Base-by-base conservation (phyloP, 495 filamentous ascomycete genomes). In the Endocarpon pusillum region DNA sequence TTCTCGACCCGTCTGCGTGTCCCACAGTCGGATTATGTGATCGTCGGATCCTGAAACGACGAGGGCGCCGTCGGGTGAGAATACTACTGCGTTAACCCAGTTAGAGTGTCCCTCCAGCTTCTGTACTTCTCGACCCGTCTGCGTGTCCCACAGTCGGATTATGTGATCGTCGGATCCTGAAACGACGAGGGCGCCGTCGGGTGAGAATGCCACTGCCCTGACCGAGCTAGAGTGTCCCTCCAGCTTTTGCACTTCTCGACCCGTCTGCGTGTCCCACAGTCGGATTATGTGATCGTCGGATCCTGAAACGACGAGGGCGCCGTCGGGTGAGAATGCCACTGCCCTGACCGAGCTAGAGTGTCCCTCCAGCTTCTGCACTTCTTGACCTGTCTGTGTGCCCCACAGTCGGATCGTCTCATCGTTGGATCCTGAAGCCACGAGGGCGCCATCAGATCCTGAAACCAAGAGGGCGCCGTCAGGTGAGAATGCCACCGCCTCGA, bases 1-100 rank as follows among this genome's bases (percentile, higher is more conserved):
- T n/a, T n/a, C n/a, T n/a, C n/a, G n/a, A n/a, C 53, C 51, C 1
- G 38, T 46, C 11, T 27, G 28, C 8, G 44, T 8, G 36, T 52
- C 44, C 56, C 59, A 62, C 38, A 60, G 35, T 34, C 53, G 48
- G 14, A 53, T 36, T 20, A 49, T 59, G 3, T 41, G 38, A 29
- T 59, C 48, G 17, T 17, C 8, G 22, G 45, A 55, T 6, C 24
- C 42, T 7, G 56, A 55, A 3, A 44, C 46, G 3, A 55, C 15
- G 27, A 36, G 35, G 33, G 39, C 35, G 10, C 45, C 37, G 32
- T 55, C 45, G 1, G 42, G 45, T 5, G 42, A 53, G 38, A 53
- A 54, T 3, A 32, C 38, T 11, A 46, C 42, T 9, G 48, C 16
- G 4, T 16, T 19, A 28, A 47, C 46, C 20, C 16, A 30, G 14